Percentiles rank a stretch among this genome's conserved stretches.
Conservation (phyloP, 2,329 filamentous ascomycete genomes). For the Pyricularia pennisetigena region DNA sequence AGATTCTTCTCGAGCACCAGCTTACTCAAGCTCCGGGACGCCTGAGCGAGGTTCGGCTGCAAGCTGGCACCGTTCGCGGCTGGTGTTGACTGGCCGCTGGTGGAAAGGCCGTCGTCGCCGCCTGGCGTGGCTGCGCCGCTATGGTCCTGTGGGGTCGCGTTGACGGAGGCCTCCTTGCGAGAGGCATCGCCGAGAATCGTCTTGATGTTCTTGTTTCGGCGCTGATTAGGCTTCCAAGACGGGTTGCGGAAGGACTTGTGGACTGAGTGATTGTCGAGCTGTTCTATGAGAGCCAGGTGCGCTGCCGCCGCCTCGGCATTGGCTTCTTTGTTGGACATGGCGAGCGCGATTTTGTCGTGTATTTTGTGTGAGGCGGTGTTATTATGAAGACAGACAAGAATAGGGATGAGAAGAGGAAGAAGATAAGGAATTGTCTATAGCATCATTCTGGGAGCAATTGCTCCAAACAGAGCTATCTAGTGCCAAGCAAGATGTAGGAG, state of each 20-base stretch:
- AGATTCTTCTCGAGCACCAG: slow-evolving; percentile 80
- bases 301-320: slow-evolving; percentile 62
- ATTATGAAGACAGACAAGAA: background rate
- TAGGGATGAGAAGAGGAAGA: background rate
- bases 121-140: slow-evolving; percentile 67
- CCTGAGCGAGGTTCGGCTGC: slow-evolving; percentile 73
- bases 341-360: background rate
- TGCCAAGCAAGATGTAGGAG: background rate
- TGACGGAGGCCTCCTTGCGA: slow-evolving; percentile 78
- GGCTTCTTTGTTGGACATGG: slow-evolving; percentile 8
- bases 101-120: slow-evolving; percentile 43
- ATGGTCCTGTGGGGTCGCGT: slow-evolving; percentile 65
- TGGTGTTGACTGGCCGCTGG: slow-evolving; percentile 48
- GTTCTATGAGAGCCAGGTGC: slow-evolving; percentile 78
- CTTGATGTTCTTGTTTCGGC: slow-evolving; percentile 98
- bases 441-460: background rate
- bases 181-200: slow-evolving; percentile 85
- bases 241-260: slow-evolving; percentile 86
- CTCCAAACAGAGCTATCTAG: background rate
- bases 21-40: slow-evolving; percentile 75
- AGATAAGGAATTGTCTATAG: background rate
- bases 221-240: slow-evolving; percentile 83
- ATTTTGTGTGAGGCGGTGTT: background rate
- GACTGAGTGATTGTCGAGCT: slow-evolving; percentile 81
- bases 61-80: slow-evolving; percentile 28